Percentiles rank a stretch among this genome's conserved stretches.
phyloP scores from a whole-genome alignment of 495 filamentous ascomycete species.

The Letharia lupina region DNA sequence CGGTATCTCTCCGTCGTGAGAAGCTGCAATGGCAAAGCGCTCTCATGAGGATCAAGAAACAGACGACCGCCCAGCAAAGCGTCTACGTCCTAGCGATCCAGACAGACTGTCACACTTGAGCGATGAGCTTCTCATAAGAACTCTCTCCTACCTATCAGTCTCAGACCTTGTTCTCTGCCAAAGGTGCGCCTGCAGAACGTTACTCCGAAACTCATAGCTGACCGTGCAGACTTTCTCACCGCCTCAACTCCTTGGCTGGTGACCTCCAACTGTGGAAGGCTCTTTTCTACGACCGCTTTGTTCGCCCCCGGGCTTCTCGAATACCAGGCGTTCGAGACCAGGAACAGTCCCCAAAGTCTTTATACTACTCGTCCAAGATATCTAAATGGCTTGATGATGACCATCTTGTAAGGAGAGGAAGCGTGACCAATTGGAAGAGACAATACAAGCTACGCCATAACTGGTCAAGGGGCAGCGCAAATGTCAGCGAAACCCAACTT shows the following conservation, averaged over 20 bases:
- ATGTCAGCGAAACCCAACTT: conserved; percentile 66
- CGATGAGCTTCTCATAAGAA: conserved; percentile 80
- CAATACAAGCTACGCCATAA: conserved; percentile 88
- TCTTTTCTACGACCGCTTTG: conserved; percentile 82
- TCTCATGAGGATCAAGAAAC: conserved; percentile 23
- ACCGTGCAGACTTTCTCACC: conserved; percentile 58
- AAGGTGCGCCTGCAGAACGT: conserved; percentile 36
- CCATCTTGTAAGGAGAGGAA: conserved; percentile 44
- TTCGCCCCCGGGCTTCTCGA: conserved; percentile 69
- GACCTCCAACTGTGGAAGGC: conserved; percentile 91
- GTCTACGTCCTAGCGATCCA: conserved; percentile 26
- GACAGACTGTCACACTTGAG: conserved; percentile 59
- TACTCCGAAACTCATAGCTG: conserved; percentile 6
- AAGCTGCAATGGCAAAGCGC: conserved; percentile 40
- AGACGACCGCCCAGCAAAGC: conserved; percentile 31
- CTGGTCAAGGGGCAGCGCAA: conserved; percentile 79
- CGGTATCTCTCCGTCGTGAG: background rate
- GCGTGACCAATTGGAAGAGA: conserved; percentile 70
- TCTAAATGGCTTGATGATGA: conserved; percentile 80
- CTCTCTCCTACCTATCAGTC: conserved; percentile 67
- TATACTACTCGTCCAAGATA: conserved; percentile 61
- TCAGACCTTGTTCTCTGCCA: conserved; percentile 61
- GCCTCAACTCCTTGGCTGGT: conserved; percentile 62
- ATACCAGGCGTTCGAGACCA: conserved; percentile 58
- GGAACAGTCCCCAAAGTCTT: conserved; percentile 30